Percentiles rank a stretch among this genome's conserved stretches.
Conservation (phyloP, 2,329 filamentous ascomycete species). For the Pseudogymnoascus verrucosus region DNA sequence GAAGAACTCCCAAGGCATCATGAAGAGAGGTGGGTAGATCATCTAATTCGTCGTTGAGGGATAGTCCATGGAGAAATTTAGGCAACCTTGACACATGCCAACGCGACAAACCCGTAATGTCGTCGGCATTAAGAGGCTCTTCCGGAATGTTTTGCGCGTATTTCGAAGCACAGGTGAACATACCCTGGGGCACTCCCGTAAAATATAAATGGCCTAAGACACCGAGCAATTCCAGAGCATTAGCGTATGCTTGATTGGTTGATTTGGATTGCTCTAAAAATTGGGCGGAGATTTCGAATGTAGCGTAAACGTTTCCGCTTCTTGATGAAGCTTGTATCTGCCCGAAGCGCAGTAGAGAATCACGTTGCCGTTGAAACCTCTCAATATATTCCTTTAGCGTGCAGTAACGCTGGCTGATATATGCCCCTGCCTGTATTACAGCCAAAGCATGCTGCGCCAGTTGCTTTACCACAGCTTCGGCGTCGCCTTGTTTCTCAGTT, state of each 20-base stretch:
- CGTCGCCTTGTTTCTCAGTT: background rate
- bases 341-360: conserved; percentile 6
- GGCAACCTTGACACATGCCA: conserved; percentile 8
- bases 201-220: conserved; percentile 12
- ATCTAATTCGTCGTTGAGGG: background rate
- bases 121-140: background rate
- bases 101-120: background rate
- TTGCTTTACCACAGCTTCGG: background rate
- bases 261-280: conserved; percentile 9
- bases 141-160: background rate
- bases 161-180: conserved; percentile 11
- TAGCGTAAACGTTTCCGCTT: conserved; percentile 16
- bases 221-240: conserved; percentile 13
- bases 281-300: conserved; percentile 16
- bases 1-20: conserved; percentile 6
- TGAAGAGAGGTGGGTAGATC: background rate
- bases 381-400: background rate
- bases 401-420: background rate
- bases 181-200: conserved; percentile 8
- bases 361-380: background rate
- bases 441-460: background rate
- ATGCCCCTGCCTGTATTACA: background rate
- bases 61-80: background rate
- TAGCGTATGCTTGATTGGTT: background rate
- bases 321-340: conserved; percentile 12